Evolutionary conservation across 257 asterid species (phyloP).

Genomic region (Orobanche coerulescens): DNA sequence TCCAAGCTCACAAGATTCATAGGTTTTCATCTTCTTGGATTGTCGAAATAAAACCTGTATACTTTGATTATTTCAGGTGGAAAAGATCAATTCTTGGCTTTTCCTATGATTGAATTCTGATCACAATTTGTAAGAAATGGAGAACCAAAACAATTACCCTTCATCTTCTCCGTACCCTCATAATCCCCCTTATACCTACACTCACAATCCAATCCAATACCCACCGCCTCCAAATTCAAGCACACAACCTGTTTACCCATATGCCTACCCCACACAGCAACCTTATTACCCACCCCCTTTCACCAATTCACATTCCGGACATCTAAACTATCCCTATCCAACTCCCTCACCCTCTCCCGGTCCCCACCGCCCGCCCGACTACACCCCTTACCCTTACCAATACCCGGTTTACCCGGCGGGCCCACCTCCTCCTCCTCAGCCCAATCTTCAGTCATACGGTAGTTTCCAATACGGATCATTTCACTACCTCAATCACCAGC

Average conservation of each 20-base stretch:
- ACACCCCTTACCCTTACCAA: conserved; percentile 38
- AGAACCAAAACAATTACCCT: conserved; percentile 45
- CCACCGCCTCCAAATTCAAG: conserved; percentile 33
- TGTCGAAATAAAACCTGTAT: neutral
- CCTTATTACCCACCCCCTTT: conserved; percentile 52
- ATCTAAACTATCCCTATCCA: conserved; percentile 32
- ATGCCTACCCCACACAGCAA: conserved; percentile 48
- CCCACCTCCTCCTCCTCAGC: conserved; percentile 31
- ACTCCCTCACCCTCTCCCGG: conserved; percentile 32
- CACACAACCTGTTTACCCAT: conserved; percentile 29
- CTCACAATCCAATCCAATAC: conserved; percentile 29
- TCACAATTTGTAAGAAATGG: conserved; percentile 46
- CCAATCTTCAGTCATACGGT: conserved; percentile 30
- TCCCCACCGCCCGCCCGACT: conserved; percentile 32
- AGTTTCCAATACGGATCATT: conserved; percentile 42
- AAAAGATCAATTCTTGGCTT: neutral
- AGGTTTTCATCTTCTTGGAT: neutral
- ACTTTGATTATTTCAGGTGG: neutral
- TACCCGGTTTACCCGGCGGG: conserved; percentile 38
- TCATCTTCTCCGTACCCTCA: conserved; percentile 50
- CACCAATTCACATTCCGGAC: conserved; percentile 34
- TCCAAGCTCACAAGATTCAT: conserved; percentile 6
- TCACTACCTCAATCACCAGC: conserved; percentile 38
- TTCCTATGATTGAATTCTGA: conserved; percentile 19
- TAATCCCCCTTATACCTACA: conserved; percentile 42